Base-by-base conservation (phyloP, 2,329 filamentous ascomycete genomes). In the Aspergillus neoniger region DNA sequence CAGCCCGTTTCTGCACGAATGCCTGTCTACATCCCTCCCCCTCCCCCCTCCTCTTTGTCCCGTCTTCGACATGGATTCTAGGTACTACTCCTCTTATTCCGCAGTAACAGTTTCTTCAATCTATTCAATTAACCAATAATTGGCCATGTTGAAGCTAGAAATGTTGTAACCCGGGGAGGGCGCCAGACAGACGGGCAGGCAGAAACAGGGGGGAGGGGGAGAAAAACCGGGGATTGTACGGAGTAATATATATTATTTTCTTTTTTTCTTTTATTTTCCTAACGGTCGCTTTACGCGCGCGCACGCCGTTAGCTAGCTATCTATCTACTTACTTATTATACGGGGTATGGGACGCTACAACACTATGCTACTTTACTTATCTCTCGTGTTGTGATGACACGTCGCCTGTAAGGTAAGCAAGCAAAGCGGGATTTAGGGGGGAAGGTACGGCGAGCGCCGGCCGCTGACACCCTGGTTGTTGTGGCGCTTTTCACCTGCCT, bases 321-420 rank as follows among this genome's bases (percentile, higher is more conserved):
- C 25, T 8, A 30, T 10, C 28, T 30, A 30, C 10, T 30, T 30
- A 30, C 28, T 28, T 28, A 28, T 7, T 25, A 8, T 28, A 28
- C 25, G 25, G 25, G 25, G 25, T 28, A 28, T 28, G 25, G 32
- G 10, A 36, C 32, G 2, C 32, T 36, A 15, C 12, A 14, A 36
- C 32, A 12, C 32, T 36, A 36, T 36, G 32, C 32, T 36, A 36
- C 32, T 36, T 36, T 12, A 12, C 10, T 32, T 10, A 32, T 12
- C 12, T 36, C 32, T 36, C 32, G 32, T 36, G 32, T 36, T 39
- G 49, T 52, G 53, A 67, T 65, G 65, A 65, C 66, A 68, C 66
- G 65, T 65, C 60, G 64, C 59, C 61, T 57, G 44, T 59, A 62
- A 57, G 30, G 30, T 12, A 19, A 36, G 51, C 32, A 62, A 57